Percentiles rank a stretch among this genome's conserved stretches.
These are phyloP conservation scores for Calocera cornea DNA, from an alignment of 768 basidiomycete genomes.

Conservation along the genomic window DNA sequence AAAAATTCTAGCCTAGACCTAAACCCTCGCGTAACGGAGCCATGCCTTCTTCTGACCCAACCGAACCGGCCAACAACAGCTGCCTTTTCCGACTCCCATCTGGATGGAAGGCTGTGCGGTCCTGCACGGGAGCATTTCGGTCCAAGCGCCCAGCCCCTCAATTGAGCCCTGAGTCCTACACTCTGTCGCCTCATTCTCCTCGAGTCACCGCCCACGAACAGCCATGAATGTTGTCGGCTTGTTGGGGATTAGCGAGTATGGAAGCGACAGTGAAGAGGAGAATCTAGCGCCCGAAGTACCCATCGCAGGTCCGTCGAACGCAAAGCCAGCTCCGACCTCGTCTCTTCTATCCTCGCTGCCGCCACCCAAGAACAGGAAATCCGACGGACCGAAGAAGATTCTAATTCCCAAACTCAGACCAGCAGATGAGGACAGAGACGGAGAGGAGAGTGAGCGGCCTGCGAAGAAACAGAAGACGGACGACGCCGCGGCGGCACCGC, in stretches of 20 bases:
- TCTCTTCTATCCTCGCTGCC: not conserved
- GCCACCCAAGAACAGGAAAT: not conserved
- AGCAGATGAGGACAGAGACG: not conserved
- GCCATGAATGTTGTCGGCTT: not conserved
- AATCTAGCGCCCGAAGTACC: not conserved
- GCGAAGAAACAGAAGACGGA: not conserved
- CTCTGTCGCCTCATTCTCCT: not conserved
- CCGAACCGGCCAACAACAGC: not conserved
- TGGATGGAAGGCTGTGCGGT: not conserved
- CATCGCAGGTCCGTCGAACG: not conserved
- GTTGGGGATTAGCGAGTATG: not conserved
- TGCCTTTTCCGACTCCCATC: not conserved
- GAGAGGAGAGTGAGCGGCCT: not conserved
- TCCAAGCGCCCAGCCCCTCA: not conserved
- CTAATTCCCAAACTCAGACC: not conserved
- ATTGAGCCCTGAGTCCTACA: not conserved
- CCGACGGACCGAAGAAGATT: not conserved
- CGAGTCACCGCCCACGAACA: not conserved
- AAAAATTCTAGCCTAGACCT: too few relatives aligned
- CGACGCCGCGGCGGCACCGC: not conserved
- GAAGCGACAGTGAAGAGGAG: not conserved
- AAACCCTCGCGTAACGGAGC: too few relatives aligned
- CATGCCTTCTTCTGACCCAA: too few relatives aligned
- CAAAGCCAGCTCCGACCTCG: not conserved
- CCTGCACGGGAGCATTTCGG: not conserved